Evolutionary conservation across 1,139 yeast species (phyloP).

Genomic region (Zygoascus meyerae): DNA sequence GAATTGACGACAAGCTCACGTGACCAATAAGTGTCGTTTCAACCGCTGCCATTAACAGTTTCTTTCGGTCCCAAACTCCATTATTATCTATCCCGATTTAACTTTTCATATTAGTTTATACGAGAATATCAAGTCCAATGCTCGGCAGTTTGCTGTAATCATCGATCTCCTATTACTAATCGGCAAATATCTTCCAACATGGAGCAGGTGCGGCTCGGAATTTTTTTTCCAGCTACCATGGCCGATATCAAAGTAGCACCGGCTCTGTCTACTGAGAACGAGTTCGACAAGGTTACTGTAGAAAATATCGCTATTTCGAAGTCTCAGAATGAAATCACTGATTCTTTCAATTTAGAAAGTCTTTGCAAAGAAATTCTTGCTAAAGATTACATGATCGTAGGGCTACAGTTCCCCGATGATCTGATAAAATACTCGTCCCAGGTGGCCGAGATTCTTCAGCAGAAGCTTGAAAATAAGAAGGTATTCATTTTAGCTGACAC

Average conservation of each 20-base stretch:
- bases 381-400: slow-evolving; percentile 43
- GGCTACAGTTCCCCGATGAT: slow-evolving; percentile 86
- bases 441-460: slow-evolving; percentile 49
- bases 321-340: slow-evolving; percentile 35
- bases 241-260: slow-evolving; percentile 41
- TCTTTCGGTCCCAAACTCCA: too few relatives aligned
- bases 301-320: slow-evolving; percentile 30
- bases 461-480: slow-evolving; percentile 20
- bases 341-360: slow-evolving; percentile 30
- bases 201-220: too few relatives aligned
- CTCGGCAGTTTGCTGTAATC: too few relatives aligned
- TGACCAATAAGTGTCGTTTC: too few relatives aligned
- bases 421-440: slow-evolving; percentile 74
- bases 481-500: slow-evolving; percentile 71
- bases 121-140: too few relatives aligned
- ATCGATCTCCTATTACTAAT: too few relatives aligned
- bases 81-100: too few relatives aligned
- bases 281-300: slow-evolving; percentile 45
- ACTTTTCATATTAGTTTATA: too few relatives aligned
- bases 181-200: too few relatives aligned
- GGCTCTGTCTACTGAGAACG: slow-evolving; percentile 55
- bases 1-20: too few relatives aligned
- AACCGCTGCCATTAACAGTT: too few relatives aligned
- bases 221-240: slow-evolving; percentile 2
- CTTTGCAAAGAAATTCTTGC: slow-evolving; percentile 23